These are phyloP conservation scores for Russula foetens DNA, from an alignment of 768 basidiomycete species.

Conservation along the genomic window DNA sequence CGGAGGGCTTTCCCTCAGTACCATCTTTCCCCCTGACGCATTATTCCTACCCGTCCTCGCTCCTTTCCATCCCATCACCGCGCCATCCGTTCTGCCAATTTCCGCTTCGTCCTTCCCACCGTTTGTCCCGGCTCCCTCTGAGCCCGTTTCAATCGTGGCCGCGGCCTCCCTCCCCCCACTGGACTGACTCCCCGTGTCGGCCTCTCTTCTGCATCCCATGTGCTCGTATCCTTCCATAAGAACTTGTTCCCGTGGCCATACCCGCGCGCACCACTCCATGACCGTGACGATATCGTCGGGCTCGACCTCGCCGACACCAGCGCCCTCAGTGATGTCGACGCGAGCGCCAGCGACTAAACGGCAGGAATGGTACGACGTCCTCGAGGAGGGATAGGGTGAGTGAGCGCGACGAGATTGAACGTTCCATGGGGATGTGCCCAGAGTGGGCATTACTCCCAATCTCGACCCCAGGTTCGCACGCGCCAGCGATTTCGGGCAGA, in stretches of 20 bases:
- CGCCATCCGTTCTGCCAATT: conserved; percentile 1
- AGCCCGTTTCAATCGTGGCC: not conserved
- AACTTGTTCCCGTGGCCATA: conserved; percentile 71
- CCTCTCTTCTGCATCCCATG: conserved; percentile 15
- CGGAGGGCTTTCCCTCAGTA: too few species aligned
- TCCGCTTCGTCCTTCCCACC: conserved; percentile 3
- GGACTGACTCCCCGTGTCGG: not conserved
- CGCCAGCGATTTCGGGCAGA: not conserved
- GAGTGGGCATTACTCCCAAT: not conserved
- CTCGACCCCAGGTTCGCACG: not conserved
- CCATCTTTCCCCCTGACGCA: too few species aligned
- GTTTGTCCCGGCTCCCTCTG: not conserved
- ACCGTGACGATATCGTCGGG: conserved; percentile 59
- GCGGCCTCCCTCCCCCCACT: too few species aligned
- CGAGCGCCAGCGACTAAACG: conserved; percentile 24
- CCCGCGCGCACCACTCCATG: conserved; percentile 39
- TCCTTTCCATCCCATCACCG: conserved; percentile 11
- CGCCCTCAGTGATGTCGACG: conserved; percentile 58
- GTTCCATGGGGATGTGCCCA: too few species aligned
- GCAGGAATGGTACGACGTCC: conserved; percentile 23
- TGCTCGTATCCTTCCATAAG: conserved; percentile 51
- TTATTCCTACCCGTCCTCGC: too few species aligned
- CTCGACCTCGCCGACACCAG: conserved; percentile 70
- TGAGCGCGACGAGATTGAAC: conserved; percentile 37
- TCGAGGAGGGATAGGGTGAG: conserved; percentile 30